These are phyloP conservation scores for Lycium ferocissimum DNA, from an alignment of 257 asterid genomes.

Conservation along the genomic window DNA sequence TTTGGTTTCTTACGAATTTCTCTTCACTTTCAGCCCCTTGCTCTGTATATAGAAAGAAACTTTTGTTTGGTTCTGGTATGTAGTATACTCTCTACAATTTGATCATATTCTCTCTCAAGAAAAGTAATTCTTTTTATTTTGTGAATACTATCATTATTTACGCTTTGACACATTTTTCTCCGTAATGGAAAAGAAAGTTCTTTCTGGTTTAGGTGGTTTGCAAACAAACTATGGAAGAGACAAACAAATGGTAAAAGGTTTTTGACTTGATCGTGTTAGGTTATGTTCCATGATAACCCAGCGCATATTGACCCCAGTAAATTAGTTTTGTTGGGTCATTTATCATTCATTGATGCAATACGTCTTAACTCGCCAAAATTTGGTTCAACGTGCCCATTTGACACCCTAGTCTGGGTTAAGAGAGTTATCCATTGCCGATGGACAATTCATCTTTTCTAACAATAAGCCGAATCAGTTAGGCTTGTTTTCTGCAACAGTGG, in stretches of 20 bases:
- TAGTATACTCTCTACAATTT: not conserved
- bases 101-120: not conserved
- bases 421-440: not conserved
- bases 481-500: conserved; percentile 3
- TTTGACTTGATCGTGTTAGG: not conserved
- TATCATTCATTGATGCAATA: not conserved
- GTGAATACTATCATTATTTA: not conserved
- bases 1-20: not conserved
- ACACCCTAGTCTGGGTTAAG: not conserved
- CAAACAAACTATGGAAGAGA: not conserved
- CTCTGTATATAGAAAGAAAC: not conserved
- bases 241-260: not conserved
- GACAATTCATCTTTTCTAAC: conserved; percentile 11
- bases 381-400: not conserved
- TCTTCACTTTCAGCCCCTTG: not conserved
- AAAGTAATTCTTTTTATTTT: not conserved
- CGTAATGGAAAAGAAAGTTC: not conserved
- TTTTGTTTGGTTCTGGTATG: not conserved
- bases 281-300: not conserved
- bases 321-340: not conserved
- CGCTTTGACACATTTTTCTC: not conserved
- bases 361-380: not conserved
- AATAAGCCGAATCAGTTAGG: not conserved
- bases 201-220: not conserved
- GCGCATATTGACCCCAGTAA: not conserved